These are phyloP conservation scores for Triticum monococcum DNA, from an alignment of 176 grass and related monocot species.

Conservation along the genomic window DNA sequence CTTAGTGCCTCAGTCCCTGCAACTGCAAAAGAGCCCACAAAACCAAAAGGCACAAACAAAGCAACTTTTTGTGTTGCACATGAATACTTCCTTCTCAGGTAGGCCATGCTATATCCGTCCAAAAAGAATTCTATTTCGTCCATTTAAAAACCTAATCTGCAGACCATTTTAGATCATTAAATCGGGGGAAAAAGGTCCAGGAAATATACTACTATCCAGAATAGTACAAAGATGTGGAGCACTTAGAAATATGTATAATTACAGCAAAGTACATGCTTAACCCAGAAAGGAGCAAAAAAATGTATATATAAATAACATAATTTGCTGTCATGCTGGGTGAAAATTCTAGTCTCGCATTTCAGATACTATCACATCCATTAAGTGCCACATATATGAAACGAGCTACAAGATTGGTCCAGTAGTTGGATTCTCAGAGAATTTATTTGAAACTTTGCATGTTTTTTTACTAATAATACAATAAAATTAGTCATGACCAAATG, in stretches of 20 bases:
- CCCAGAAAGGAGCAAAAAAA: neutral
- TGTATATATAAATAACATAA: neutral
- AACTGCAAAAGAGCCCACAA: slow-evolving; percentile 38
- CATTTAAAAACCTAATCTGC: slow-evolving; percentile 63
- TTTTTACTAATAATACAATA: neutral
- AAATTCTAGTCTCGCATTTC: neutral
- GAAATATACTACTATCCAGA: slow-evolving; percentile 3
- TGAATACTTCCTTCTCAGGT: slow-evolving; percentile 43
- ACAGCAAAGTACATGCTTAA: neutral
- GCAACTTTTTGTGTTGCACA: slow-evolving; percentile 26
- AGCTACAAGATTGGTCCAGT: neutral
- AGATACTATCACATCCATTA: neutral
- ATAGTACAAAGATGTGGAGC: neutral
- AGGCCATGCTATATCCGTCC: slow-evolving; percentile 37
- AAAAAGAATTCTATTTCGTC: slow-evolving; percentile 38
- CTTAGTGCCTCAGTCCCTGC: slow-evolving; percentile 33
- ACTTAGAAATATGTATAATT: neutral
- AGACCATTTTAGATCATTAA: slow-evolving; percentile 53
- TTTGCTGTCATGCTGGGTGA: neutral
- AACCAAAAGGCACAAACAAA: neutral
- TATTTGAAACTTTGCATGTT: neutral
- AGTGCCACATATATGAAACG: neutral
- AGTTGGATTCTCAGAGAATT: neutral
- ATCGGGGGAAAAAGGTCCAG: slow-evolving; percentile 4
- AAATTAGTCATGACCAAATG: neutral